Conservation (phyloP, 2,329 filamentous ascomycete genomes). For the Paraphaeosphaeria sporulosa region DNA sequence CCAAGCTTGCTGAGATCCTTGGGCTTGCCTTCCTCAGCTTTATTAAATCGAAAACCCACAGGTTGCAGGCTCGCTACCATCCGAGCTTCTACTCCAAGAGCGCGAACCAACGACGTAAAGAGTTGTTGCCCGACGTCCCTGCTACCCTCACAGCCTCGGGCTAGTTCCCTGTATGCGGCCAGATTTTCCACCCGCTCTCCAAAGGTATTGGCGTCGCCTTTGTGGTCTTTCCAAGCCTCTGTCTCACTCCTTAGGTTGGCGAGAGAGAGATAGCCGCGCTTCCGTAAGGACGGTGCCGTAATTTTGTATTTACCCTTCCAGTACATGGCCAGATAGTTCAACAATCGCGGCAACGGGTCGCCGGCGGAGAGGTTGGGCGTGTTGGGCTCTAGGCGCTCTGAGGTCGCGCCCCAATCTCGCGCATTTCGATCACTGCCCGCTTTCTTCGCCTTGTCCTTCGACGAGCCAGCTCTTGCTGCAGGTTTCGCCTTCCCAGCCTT, state of each 20-base stretch:
- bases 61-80: conserved; percentile 87
- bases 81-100: conserved; percentile 80
- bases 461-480: conserved; percentile 15
- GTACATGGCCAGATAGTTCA: conserved; percentile 80
- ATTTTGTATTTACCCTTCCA: conserved; percentile 87
- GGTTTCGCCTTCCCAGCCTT: conserved; percentile 21
- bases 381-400: conserved; percentile 73
- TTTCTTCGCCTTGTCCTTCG: conserved; percentile 36
- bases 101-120: conserved; percentile 84
- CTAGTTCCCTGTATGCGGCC: conserved; percentile 72
- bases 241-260: conserved; percentile 76
- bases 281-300: conserved; percentile 81
- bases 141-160: conserved; percentile 77
- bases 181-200: conserved; percentile 78
- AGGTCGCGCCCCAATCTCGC: conserved; percentile 76
- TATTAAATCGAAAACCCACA: conserved; percentile 89
- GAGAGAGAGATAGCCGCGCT: conserved; percentile 86
- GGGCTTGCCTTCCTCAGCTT: conserved; percentile 76
- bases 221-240: conserved; percentile 71
- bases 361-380: conserved; percentile 80
- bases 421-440: conserved; percentile 54
- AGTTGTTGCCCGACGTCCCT: conserved; percentile 88
- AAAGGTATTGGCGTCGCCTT: conserved; percentile 68
- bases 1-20: conserved; percentile 45
- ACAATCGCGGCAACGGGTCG: conserved; percentile 79